Conservation (phyloP, 225 moss, liverwort and hornwort genomes). For the Ulota crispa region DNA sequence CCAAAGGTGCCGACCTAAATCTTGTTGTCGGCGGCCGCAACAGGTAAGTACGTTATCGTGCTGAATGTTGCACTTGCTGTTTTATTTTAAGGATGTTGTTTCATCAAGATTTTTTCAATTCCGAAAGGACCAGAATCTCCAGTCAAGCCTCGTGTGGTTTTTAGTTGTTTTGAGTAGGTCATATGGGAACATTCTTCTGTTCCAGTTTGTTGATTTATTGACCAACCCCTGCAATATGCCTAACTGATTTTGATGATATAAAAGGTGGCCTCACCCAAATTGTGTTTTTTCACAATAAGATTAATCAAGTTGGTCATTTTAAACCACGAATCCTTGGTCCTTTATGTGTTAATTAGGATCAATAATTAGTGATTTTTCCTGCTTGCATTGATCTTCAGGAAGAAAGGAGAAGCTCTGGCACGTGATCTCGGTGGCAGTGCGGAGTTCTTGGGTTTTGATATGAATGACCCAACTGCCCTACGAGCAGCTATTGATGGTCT, state of each 20-base stretch:
- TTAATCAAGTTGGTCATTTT: background rate
- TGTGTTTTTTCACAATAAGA: background rate
- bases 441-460: constrained; percentile 60
- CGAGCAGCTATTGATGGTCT: constrained; percentile 58
- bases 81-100: background rate
- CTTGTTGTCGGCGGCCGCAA: constrained; percentile 85
- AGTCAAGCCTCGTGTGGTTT: background rate
- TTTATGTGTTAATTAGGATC: background rate
- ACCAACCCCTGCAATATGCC: background rate
- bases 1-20: constrained; percentile 50
- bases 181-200: background rate
- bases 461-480: constrained; percentile 58
- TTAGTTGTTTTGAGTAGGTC: background rate
- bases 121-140: background rate
- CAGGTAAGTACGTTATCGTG: constrained; percentile 35
- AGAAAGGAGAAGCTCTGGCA: constrained; percentile 68
- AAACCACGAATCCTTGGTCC: background rate
- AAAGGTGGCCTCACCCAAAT: background rate
- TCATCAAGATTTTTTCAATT: background rate
- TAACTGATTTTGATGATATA: background rate
- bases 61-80: background rate
- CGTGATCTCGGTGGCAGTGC: constrained; percentile 53
- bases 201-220: background rate
- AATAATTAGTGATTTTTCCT: background rate
- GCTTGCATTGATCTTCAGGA: constrained; percentile 35